Evolutionary conservation across 2,329 filamentous ascomycete genomes (phyloP), one percentile per base, ranked within the genome.

Genomic region (Aspergillus tamarii): DNA sequence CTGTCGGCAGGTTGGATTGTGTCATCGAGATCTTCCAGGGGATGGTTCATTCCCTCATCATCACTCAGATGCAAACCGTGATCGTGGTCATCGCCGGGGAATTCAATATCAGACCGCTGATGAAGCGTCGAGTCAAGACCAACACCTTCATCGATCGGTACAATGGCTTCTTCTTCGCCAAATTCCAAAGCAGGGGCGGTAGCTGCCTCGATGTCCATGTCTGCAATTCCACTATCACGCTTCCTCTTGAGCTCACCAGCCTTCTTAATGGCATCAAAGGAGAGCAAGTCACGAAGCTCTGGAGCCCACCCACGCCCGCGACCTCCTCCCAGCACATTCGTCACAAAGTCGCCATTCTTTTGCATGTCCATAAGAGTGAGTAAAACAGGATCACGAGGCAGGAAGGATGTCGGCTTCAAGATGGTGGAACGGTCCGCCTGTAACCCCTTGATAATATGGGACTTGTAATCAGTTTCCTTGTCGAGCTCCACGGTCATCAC

Each of bases 331-430:
- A 97, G 89, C 67, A 97, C 89, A 71, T 88, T 94, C 4, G 90
- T 91, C 21, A 97, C 92, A 72, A 99, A 98, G 45, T 89, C 92
- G 60, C 95, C 94, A 60, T 87, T 93, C 80, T 91, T 93, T 77
- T 97, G 95, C 86, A 97, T 91, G 71, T 94, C 92, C 83, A 97
- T 91, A 26, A 99, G 83, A 39, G 93, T 92, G 34, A 98, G 85
- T 16, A 98, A 84, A 60, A 94, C 88, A 1, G 94, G 92, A 70
- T 99, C 93, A 45, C 92, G 89, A 1, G 94, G 93, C 52, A 99
- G 83, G 78, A 96, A 97, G 0, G 89, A 88, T 8, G 91, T 88
- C 1, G 90, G 87, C 78, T 91, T 94, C 62, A 97, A 84, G 66
- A 98, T 98, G 72, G 91, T 92, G 53, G 92, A 90, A 67, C 91